Evolutionary conservation across 2,329 filamentous ascomycete genomes (phyloP).

Genomic region (Sclerotinia glacialis): DNA sequence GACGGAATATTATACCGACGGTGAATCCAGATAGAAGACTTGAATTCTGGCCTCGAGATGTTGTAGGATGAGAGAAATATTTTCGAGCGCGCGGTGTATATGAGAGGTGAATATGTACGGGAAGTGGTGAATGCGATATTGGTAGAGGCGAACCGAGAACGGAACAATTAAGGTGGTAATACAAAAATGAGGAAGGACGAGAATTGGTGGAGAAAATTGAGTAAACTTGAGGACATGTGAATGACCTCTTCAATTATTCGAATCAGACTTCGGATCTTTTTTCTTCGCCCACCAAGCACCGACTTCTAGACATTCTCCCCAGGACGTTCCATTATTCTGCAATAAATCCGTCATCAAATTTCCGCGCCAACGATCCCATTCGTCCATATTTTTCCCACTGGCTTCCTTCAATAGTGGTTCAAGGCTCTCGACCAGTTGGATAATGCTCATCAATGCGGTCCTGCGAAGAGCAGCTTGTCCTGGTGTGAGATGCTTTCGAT

Average conservation of each 20-base stretch:
- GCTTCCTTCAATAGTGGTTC: constrained; percentile 79
- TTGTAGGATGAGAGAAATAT: not conserved
- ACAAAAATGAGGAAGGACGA: not conserved
- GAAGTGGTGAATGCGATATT: not conserved
- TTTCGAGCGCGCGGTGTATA: not conserved
- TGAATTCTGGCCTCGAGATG: not conserved
- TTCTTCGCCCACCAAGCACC: constrained; percentile 91
- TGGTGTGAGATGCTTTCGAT: constrained; percentile 41
- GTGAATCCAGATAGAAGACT: not conserved
- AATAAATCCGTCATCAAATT: constrained; percentile 84
- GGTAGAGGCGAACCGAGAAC: not conserved
- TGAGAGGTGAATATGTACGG: not conserved
- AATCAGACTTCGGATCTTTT: constrained; percentile 54
- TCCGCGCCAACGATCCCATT: constrained; percentile 88
- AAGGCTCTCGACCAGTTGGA: constrained; percentile 80
- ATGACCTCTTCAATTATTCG: not conserved
- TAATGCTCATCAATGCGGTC: constrained; percentile 76
- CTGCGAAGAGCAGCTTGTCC: constrained; percentile 72
- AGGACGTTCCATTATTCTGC: constrained; percentile 72
- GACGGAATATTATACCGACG: not conserved
- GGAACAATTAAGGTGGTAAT: not conserved
- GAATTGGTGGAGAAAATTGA: not conserved
- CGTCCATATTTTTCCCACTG: constrained; percentile 82
- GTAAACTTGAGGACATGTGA: not conserved
- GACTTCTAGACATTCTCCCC: constrained; percentile 81